Percentiles rank a stretch among this genome's conserved stretches.
These are phyloP conservation scores for Pythium grandisporangium DNA, from an alignment of 352 stramenopile species.

Conservation along the genomic window DNA sequence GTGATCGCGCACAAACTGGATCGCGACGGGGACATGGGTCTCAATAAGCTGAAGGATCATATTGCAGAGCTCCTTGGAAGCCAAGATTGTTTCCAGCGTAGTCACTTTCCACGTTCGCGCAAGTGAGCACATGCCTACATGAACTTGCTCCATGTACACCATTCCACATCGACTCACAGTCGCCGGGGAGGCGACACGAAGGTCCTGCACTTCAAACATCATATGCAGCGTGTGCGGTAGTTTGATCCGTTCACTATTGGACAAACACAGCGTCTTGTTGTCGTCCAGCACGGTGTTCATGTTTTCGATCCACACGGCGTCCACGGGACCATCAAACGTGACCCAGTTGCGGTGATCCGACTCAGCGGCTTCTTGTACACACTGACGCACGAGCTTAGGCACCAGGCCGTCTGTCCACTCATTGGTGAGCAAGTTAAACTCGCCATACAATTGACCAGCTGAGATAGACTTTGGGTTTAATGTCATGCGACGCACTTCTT, in stretches of 20 bases:
- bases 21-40: constrained; percentile 68
- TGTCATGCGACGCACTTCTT: constrained; percentile 78
- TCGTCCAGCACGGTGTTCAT: constrained; percentile 88
- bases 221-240: constrained; percentile 83
- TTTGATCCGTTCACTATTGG: constrained; percentile 86
- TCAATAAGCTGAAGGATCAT: constrained; percentile 75
- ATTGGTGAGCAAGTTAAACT: constrained; percentile 92
- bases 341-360: constrained; percentile 87
- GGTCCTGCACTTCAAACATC: constrained; percentile 91
- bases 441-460: constrained; percentile 91
- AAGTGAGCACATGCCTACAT: constrained; percentile 67
- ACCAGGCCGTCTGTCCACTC: constrained; percentile 93
- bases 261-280: constrained; percentile 83
- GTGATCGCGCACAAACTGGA: constrained; percentile 85
- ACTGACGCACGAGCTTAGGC: constrained; percentile 89
- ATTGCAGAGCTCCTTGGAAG: constrained; percentile 39
- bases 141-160: constrained; percentile 90
- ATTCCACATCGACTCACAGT: constrained; percentile 88
- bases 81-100: constrained; percentile 59
- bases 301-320: constrained; percentile 92
- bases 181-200: constrained; percentile 81
- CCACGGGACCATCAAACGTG: constrained; percentile 85
- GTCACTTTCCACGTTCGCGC: constrained; percentile 70
- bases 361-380: constrained; percentile 66
- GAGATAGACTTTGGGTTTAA: constrained; percentile 96